Conservation (phyloP, 2,329 filamentous ascomycete genomes). For the Nigrospora osmanthi region DNA sequence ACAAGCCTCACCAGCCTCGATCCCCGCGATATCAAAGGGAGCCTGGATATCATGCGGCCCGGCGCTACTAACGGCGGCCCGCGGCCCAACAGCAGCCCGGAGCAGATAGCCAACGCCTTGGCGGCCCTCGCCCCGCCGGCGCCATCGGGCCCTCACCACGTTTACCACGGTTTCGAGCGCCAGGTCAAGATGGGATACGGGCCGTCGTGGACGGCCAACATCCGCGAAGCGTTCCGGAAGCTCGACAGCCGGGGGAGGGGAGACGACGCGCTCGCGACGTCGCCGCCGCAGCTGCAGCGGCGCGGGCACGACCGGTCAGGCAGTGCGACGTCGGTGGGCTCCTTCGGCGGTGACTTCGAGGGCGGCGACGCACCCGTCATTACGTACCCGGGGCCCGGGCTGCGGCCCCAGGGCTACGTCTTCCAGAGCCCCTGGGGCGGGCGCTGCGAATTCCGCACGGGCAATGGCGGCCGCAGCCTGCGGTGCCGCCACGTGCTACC, state of each 20-base stretch:
- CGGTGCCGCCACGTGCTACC: constrained; percentile 67
- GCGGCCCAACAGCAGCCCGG: constrained; percentile 1
- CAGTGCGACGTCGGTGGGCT: constrained; percentile 26
- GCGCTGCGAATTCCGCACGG: constrained; percentile 77
- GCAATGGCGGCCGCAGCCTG: constrained; percentile 64
- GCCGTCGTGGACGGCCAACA: constrained; percentile 38
- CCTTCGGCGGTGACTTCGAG: constrained; percentile 20
- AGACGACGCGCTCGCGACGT: constrained; percentile 16
- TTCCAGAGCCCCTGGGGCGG: constrained; percentile 86
- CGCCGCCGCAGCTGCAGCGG: constrained; percentile 13
- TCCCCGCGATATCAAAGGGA: constrained; percentile 4
- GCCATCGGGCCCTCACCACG: neutral
- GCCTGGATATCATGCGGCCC: constrained; percentile 11
- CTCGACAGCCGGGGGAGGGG: constrained; percentile 16
- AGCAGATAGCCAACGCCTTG: constrained; percentile 3
- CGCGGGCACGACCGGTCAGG: constrained; percentile 19
- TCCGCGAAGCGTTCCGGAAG: constrained; percentile 36
- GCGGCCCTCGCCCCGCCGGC: constrained; percentile 3
- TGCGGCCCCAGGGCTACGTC: constrained; percentile 58
- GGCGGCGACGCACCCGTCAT: constrained; percentile 21
- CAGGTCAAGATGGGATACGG: constrained; percentile 51
- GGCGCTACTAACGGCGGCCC: constrained; percentile 5
- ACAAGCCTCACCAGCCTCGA: constrained; percentile 6
- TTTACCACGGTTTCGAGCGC: constrained; percentile 36
- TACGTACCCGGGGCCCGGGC: constrained; percentile 35